Evolutionary conservation across 441 rosid genomes (phyloP).

Genomic region (Erodium moschatum): DNA sequence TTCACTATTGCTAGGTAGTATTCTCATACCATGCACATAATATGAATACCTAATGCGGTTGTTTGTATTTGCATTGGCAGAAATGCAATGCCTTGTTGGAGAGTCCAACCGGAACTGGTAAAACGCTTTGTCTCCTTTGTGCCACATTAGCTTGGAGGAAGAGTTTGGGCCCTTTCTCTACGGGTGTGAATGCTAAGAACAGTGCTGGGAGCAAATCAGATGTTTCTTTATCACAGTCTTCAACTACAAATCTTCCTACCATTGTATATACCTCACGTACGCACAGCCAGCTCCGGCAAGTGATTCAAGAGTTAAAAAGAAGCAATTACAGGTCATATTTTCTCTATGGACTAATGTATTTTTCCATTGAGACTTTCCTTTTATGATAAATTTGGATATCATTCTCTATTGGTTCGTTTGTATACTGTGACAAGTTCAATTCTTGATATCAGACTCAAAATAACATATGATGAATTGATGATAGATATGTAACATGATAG

Average conservation of each 20-base stretch:
- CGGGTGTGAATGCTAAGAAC: conserved; percentile 36
- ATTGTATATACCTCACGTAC: conserved; percentile 82
- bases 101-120: conserved; percentile 97
- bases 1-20: too few species aligned
- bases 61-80: conserved; percentile 31
- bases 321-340: conserved; percentile 65
- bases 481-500: too few species aligned
- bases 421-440: neutral
- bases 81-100: conserved; percentile 84
- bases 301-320: conserved; percentile 74
- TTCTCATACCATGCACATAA: neutral
- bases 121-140: conserved; percentile 89
- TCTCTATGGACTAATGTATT: conserved; percentile 4
- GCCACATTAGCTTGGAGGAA: conserved; percentile 97
- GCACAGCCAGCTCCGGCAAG: conserved; percentile 96
- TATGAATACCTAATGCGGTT: neutral
- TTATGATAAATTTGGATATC: neutral
- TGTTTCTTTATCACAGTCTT: conserved; percentile 27
- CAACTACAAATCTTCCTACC: conserved; percentile 44
- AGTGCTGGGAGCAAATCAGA: conserved; percentile 29
- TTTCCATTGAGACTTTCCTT: conserved; percentile 10
- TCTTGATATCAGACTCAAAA: neutral
- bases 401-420: neutral
- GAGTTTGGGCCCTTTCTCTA: conserved; percentile 67
- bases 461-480: neutral